Base-by-base conservation (phyloP, 148 eudicot genomes). In the Hydrangea macrophylla region DNA sequence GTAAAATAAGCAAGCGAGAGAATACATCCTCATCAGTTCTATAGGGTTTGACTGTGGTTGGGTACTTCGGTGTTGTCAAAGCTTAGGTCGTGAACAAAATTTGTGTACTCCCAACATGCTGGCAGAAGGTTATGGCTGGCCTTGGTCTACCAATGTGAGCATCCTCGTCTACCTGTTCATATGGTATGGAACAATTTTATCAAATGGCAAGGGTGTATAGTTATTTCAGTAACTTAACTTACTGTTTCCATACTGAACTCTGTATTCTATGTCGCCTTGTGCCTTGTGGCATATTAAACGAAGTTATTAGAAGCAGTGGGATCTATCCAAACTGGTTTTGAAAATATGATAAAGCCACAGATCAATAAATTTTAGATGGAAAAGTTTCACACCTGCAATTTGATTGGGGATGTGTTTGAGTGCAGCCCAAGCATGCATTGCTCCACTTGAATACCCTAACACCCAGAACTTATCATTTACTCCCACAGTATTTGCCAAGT, bases 381-480 rank as follows among this genome's bases (percentile, higher is more conserved):
- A 37, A 55, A 54, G 45, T 18, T 24, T 31, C 33, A n/a, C 73
- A 90, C 98, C 98, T 74, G 89, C 96, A 71, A 94, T 70, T 59
- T 78, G 82, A 67, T 84, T 48, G 7, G 97, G 84, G 30, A 88
- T 79, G 77, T 82, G 86, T 63, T 87, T 90, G 62, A 94, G 89
- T 15, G 97, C 84, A 64, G 92, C 96, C 98, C 87, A 94, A 68
- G 88, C 84, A 78, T 90, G 98, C 75, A 94, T 72, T 30, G 88
- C 83, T 50, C 89, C 98, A 75, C 85, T 84, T 5, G 98, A 90
- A 73, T 85, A 80, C 55, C 98, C 98, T 65, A 88, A 58, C 45
- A 90, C 86, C 98, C 98, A 94, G 65, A 94, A 94, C 67, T 86
- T 90, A 64, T 78, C 86, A 35, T 60, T 70, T 39, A 86, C 68